phyloP scores from a whole-genome alignment of 495 filamentous ascomycete genomes.

The Chlorociboria aeruginascens region DNA sequence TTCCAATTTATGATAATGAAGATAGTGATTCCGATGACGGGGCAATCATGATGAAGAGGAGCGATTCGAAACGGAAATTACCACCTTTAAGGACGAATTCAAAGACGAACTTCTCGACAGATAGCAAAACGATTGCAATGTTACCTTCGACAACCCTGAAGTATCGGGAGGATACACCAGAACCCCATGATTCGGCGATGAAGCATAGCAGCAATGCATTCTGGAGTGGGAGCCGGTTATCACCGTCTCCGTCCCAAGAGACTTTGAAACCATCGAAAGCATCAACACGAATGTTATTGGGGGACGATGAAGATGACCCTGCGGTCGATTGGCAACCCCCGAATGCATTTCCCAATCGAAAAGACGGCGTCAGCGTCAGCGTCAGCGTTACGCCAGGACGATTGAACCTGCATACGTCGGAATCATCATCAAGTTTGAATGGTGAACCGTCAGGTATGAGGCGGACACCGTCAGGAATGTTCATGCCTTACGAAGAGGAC shows the following conservation, averaged over 20 bases:
- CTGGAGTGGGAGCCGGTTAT: constrained; percentile 28
- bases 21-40: constrained; percentile 64
- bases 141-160: constrained; percentile 87
- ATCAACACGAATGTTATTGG: constrained; percentile 49
- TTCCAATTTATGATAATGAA: constrained; percentile 28
- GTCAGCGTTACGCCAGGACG: constrained; percentile 19
- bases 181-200: constrained; percentile 45
- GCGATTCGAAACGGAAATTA: constrained; percentile 30
- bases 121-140: constrained; percentile 90
- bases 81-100: constrained; percentile 17
- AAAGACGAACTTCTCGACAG: constrained; percentile 36
- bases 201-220: constrained; percentile 37
- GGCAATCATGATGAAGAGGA: constrained; percentile 70
- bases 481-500: constrained; percentile 67
- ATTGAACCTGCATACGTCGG: constrained; percentile 8
- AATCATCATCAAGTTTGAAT: constrained; percentile 16
- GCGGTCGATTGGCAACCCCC: constrained; percentile 34
- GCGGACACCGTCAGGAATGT: constrained; percentile 69
- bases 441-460: constrained; percentile 44
- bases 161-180: constrained; percentile 67
- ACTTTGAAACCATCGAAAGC: constrained; percentile 59
- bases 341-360: constrained; percentile 18
- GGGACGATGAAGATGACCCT: constrained; percentile 46
- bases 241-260: constrained; percentile 51
- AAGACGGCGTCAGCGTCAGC: constrained; percentile 22